These are phyloP conservation scores for Ceratocystiopsis sp. DNA, from an alignment of 2,329 filamentous ascomycete species.

Conservation along the genomic window DNA sequence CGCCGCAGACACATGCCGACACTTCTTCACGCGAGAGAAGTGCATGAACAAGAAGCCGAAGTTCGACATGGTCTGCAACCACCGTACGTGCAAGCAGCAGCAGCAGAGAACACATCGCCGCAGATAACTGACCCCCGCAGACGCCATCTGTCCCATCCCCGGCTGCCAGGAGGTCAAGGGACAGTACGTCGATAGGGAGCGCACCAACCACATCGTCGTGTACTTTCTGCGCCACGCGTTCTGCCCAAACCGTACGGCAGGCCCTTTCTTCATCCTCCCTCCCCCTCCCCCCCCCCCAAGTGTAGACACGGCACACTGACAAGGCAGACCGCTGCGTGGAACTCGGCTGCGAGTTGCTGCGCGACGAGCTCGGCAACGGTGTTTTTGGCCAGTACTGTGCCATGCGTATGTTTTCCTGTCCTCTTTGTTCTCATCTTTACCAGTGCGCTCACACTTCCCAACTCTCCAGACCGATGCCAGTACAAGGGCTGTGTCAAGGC, in stretches of 20 bases:
- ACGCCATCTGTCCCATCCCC: neutral
- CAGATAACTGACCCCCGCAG: neutral
- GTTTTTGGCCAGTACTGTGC: neutral
- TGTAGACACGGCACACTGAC: no score
- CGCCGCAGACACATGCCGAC: slow-evolving; percentile 7
- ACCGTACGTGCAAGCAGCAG: neutral
- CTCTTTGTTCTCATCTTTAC: no score
- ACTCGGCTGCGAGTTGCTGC: neutral
- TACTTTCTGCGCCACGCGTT: slow-evolving; percentile 6
- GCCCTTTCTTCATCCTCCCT: neutral
- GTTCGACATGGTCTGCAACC: slow-evolving; percentile 3
- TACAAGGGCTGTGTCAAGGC: slow-evolving; percentile 2
- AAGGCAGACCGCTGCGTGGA: slow-evolving; percentile 1
- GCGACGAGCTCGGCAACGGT: neutral
- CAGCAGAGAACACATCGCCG: neutral
- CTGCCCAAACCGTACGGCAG: slow-evolving; percentile 1
- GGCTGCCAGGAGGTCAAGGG: slow-evolving; percentile 1
- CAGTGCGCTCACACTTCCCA: no score
- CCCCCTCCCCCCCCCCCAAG: neutral
- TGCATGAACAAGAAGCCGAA: slow-evolving; percentile 3
- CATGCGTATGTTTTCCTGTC: neutral
- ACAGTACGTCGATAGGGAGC: neutral
- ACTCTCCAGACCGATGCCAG: slow-evolving; percentile 2
- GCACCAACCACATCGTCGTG: neutral
- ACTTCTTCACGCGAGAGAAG: slow-evolving; percentile 3